Conservation (phyloP, 2,329 filamentous ascomycete genomes). For the Salinomyces thailandicus region DNA sequence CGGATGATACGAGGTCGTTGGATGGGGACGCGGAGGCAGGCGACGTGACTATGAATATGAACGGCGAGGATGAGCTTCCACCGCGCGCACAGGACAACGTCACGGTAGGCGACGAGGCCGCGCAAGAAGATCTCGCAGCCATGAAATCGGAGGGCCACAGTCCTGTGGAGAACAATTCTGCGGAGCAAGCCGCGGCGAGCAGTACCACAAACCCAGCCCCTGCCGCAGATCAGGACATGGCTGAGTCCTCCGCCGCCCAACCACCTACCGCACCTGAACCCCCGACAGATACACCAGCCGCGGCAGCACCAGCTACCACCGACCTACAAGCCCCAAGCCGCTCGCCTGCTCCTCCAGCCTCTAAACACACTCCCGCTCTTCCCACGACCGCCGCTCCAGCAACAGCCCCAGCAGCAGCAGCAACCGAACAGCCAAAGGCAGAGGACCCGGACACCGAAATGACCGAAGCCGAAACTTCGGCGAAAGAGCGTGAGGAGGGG, state of each 20-base stretch:
- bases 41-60: conserved; percentile 17
- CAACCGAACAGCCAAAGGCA: conserved; percentile 4
- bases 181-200: too few relatives aligned
- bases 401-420: conserved; percentile 3
- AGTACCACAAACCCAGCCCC: too few relatives aligned
- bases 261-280: too few relatives aligned
- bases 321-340: too few relatives aligned
- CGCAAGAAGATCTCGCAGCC: conserved; percentile 15
- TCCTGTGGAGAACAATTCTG: too few relatives aligned
- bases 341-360: too few relatives aligned
- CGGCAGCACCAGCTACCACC: too few relatives aligned
- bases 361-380: too few relatives aligned
- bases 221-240: too few relatives aligned
- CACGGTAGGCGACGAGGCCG: conserved; percentile 13
- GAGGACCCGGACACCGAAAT: conserved; percentile 18
- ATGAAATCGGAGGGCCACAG: conserved; percentile 15
- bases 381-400: conserved; percentile 1
- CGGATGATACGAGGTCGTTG: conserved; percentile 10
- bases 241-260: too few relatives aligned
- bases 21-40: conserved; percentile 8
- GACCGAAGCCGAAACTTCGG: conserved; percentile 14
- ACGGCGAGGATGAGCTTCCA: conserved; percentile 7
- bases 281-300: too few relatives aligned
- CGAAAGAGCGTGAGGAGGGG: conserved; percentile 23
- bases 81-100: conserved; percentile 6